A percentile compares a stretch with the other conserved stretches of the same genome.
phyloP scores from a whole-genome alignment of 1,284 basidiomycete species.

The Pascua sp. region DNA sequence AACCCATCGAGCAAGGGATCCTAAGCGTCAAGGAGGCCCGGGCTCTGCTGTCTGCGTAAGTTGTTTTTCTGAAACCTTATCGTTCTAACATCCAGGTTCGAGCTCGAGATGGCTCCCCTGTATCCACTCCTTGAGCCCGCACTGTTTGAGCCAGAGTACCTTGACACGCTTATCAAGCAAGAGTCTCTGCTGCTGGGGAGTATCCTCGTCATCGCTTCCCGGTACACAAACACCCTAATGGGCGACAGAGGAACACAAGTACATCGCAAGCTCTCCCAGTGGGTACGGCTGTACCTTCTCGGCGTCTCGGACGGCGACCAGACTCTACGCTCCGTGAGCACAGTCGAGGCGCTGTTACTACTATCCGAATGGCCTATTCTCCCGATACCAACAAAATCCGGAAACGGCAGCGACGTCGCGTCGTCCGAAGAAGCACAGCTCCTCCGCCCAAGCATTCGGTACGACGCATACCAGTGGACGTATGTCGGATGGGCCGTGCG shows the following conservation, averaged over 20 bases:
- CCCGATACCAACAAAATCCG: constrained; percentile 1
- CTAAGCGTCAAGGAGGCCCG: constrained; percentile 10
- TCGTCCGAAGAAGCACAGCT: constrained; percentile 6
- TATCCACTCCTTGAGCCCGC: constrained; percentile 10
- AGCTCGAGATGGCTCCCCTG: constrained; percentile 15
- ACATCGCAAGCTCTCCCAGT: constrained; percentile 7
- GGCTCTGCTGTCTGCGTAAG: constrained; percentile 10
- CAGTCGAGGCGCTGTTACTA: constrained; percentile 15
- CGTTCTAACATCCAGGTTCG: constrained; percentile 8
- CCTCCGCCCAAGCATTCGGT: constrained; percentile 8
- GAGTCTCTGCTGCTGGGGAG: constrained; percentile 12
- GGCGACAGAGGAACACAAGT: constrained; percentile 1
- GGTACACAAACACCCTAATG: constrained; percentile 8
- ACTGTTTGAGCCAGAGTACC: constrained; percentile 10
- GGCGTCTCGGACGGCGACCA: constrained; percentile 13
- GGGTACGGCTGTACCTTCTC: constrained; percentile 9
- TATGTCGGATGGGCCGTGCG: constrained; percentile 12
- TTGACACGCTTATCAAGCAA: constrained; percentile 6
- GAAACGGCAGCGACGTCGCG: too few species aligned
- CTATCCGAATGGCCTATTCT: constrained; percentile 17
- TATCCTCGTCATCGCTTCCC: constrained; percentile 11
- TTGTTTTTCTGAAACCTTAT: neutral
- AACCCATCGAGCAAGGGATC: constrained; percentile 9
- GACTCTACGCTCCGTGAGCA: constrained; percentile 3
- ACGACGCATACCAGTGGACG: constrained; percentile 14